These are phyloP conservation scores for Mycena metata DNA, from an alignment of 768 basidiomycete species.

Conservation along the genomic window DNA sequence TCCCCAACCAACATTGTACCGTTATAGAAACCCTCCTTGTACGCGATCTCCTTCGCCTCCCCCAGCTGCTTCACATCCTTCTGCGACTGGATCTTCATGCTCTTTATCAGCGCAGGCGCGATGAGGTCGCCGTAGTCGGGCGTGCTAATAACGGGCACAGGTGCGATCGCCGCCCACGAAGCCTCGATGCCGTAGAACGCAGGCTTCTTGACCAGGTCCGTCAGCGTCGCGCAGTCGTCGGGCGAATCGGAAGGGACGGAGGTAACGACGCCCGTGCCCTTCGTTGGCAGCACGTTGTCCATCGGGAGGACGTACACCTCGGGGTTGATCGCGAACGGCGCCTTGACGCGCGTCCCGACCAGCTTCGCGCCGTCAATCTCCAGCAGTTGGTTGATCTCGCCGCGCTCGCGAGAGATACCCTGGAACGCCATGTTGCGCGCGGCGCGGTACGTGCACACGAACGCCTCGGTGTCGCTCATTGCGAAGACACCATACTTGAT, in stretches of 20 bases:
- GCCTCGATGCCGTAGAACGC: conserved; percentile 97
- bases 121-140: conserved; percentile 94
- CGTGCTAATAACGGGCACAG: conserved; percentile 89
- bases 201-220: conserved; percentile 95
- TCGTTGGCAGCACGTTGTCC: conserved; percentile 97
- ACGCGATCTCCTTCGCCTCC: conserved; percentile 97
- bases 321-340: conserved; percentile 84
- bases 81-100: conserved; percentile 95
- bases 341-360: conserved; percentile 90
- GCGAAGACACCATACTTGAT: conserved; percentile 95
- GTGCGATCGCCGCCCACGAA: conserved; percentile 86
- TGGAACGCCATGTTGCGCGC: conserved; percentile 99
- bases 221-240: conserved; percentile 92
- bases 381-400: conserved; percentile 77
- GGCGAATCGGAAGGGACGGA: conserved; percentile 99
- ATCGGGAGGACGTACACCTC: conserved; percentile 98
- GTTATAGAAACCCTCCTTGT: conserved; percentile 98
- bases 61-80: conserved; percentile 94
- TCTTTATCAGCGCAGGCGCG: conserved; percentile 85
- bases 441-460: conserved; percentile 88
- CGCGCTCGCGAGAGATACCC: conserved; percentile 80
- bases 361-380: conserved; percentile 86
- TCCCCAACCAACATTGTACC: conserved; percentile 94
- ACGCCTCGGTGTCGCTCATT: conserved; percentile 89
- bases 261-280: conserved; percentile 98